Conservation (phyloP, 352 stramenopile species). For the Phytophthora vignae region DNA sequence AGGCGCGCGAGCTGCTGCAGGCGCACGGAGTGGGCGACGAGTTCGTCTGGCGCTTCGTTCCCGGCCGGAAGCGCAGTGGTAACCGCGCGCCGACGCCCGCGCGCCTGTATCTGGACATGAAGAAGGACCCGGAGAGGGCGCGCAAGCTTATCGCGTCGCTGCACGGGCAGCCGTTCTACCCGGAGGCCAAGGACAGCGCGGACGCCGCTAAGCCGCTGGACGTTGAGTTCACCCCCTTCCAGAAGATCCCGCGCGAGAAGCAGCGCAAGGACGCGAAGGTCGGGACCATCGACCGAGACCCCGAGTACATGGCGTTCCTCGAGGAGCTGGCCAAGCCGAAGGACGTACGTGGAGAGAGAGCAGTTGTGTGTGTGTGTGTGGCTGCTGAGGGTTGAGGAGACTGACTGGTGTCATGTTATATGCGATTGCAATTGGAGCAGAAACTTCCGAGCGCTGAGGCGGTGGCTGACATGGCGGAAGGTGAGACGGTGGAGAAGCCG, state of each 20-base stretch:
- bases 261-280: conserved; percentile 81
- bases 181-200: conserved; percentile 31
- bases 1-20: conserved; percentile 46
- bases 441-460: conserved; percentile 79
- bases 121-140: conserved; percentile 64
- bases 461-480: conserved; percentile 60
- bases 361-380: too few species aligned
- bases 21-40: conserved; percentile 46
- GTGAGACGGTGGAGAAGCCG: conserved; percentile 66
- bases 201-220: conserved; percentile 45
- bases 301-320: conserved; percentile 78
- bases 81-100: conserved; percentile 60
- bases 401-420: conserved; percentile 12
- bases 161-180: conserved; percentile 52
- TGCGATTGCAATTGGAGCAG: conserved; percentile 24
- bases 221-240: conserved; percentile 79
- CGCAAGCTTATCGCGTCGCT: conserved; percentile 60
- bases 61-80: conserved; percentile 57
- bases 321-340: conserved; percentile 71
- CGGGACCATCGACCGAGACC: conserved; percentile 75
- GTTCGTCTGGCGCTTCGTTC: conserved; percentile 72
- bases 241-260: conserved; percentile 86
- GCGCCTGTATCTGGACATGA: conserved; percentile 81
- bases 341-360: conserved; percentile 56
- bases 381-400: background rate